Base-by-base conservation (phyloP, 2,329 filamentous ascomycete species). In the Aplosporella prunicola region DNA sequence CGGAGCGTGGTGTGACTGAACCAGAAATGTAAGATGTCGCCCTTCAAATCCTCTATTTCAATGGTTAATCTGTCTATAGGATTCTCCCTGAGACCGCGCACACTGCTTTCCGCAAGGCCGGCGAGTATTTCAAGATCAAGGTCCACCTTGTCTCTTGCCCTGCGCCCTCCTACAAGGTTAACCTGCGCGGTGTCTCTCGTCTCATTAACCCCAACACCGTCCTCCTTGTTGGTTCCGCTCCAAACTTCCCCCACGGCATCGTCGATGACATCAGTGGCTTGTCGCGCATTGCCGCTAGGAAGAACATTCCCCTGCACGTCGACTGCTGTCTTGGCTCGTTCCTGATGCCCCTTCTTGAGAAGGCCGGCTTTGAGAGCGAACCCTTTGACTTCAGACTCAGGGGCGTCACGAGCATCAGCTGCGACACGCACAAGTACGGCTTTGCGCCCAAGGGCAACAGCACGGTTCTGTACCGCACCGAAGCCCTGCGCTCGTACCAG, bases 401-500 rank as follows among this genome's bases (percentile, higher is more conserved):
- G 48, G 91, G 91, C 50, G 91, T 98, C 24, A 95, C 89, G 3
- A 89, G 82, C 60, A 96, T 98, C 60, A 87, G 80, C 48, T 93
- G 88, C 60, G 91, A 98, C 59, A 98, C 91, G 3, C 91, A 98
- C 73, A 98, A 98, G 62, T 98, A 98, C 58, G 91, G 91, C 24
- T 98, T 98, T 56, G 91, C 91, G 1, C 91, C 91, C 36, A 98
- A 98, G 67, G 91, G 91, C 48, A 98, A 93, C 71, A 91, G 82
- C 35, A 91, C 87, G 1, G 72, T 94, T 10, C 72, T 98, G 27
- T 98, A 98, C 71, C 85, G 91, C 50, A 82, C 78, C 30, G 73
- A 79, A 22, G 66, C 74, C 31, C 74, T 93, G 47, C 78, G 91
- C 49, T 77, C 78, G 40, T 89, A 94, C 62, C 91, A 98, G 63